These are phyloP conservation scores for Daldinia caldariorum DNA, from an alignment of 495 filamentous ascomycete genomes.

Conservation along the genomic window DNA sequence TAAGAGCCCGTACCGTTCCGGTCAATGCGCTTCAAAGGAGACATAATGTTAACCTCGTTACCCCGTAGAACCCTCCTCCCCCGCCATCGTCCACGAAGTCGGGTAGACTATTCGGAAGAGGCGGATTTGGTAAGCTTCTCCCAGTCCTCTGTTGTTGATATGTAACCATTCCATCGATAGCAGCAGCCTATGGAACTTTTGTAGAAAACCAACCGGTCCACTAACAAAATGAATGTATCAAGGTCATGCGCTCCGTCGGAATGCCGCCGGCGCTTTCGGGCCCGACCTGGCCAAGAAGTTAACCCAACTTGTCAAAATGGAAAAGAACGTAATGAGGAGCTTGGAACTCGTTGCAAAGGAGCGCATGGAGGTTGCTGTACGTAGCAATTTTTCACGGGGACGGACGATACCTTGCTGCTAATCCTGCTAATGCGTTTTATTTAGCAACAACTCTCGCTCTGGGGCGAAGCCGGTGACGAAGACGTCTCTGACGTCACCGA, in stretches of 20 bases:
- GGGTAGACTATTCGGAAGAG: slow-evolving; percentile 84
- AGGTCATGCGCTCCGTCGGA: slow-evolving; percentile 96
- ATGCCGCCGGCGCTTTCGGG: slow-evolving; percentile 90
- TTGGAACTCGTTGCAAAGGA: slow-evolving; percentile 94
- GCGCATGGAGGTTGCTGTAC: slow-evolving; percentile 96
- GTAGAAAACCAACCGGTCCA: background rate
- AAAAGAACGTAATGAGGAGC: slow-evolving; percentile 99
- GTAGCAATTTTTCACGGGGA: slow-evolving; percentile 43
- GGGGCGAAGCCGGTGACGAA: slow-evolving; percentile 96
- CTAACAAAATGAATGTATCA: slow-evolving; percentile 32
- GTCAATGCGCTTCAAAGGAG: slow-evolving; percentile 18
- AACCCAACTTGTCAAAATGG: slow-evolving; percentile 98
- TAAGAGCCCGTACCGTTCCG: slow-evolving; percentile 32
- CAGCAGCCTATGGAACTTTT: background rate
- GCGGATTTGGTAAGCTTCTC: slow-evolving; percentile 75
- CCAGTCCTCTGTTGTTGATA: background rate
- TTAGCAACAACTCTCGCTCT: slow-evolving; percentile 97
- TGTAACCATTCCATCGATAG: background rate
- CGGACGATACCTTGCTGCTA: background rate
- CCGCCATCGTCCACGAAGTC: slow-evolving; percentile 91
- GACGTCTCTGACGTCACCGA: slow-evolving; percentile 99
- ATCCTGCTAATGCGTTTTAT: slow-evolving; percentile 42
- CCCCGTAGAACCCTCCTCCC: slow-evolving; percentile 88
- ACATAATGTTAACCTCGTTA: slow-evolving; percentile 22
- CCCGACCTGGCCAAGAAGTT: slow-evolving; percentile 98